phyloP scores from a whole-genome alignment of 192 early-diverging fungal genomes.

The Geranomyces michiganensis region DNA sequence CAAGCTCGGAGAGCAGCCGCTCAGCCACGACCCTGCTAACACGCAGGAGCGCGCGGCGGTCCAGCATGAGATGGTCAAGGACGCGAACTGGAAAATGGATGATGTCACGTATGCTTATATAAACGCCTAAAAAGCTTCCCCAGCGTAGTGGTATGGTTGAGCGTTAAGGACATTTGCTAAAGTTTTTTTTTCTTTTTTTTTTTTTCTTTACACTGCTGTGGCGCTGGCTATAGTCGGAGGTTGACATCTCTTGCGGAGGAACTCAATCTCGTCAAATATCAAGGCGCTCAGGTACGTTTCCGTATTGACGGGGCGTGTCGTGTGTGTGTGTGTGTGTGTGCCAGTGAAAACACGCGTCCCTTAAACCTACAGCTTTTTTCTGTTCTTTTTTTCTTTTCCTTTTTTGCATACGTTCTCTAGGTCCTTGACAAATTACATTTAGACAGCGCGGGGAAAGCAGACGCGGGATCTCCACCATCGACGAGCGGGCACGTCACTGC shows the following conservation, averaged over 20 bases:
- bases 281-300: no score
- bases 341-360: no score
- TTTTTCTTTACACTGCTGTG: no score
- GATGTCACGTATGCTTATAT: neutral
- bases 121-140: no score
- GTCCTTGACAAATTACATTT: no score
- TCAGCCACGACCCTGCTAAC: slow-evolving; percentile 3
- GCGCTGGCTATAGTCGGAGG: no score
- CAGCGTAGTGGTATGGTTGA: neutral
- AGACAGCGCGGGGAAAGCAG: no score
- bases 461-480: neutral
- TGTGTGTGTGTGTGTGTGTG: no score
- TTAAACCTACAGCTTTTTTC: neutral
- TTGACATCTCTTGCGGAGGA: neutral
- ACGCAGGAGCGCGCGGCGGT: neutral
- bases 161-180: neutral
- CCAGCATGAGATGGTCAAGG: slow-evolving; percentile 10
- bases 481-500: slow-evolving; percentile 5
- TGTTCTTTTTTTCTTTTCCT: neutral
- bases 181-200: neutral
- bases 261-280: neutral
- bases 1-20: slow-evolving; percentile 29
- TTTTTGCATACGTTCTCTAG: no score
- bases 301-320: no score
- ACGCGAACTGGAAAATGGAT: slow-evolving; percentile 4